Percentiles rank a stretch among this genome's conserved stretches.
Conservation (phyloP, 129 eudicot genomes). For the Flaveria linearis region DNA sequence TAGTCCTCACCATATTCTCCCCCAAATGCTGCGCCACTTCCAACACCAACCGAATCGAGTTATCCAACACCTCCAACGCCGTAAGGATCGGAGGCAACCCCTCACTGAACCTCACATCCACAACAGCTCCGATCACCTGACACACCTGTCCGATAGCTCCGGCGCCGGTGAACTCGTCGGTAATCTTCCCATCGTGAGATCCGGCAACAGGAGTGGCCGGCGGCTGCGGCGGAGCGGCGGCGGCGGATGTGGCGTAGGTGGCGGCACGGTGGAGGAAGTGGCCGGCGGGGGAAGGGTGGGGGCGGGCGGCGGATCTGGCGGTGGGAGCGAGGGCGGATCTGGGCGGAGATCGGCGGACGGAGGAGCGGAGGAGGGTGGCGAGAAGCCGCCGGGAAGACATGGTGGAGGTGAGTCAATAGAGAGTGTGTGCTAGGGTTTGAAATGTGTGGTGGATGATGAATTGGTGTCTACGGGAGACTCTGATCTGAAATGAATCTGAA, state of each 20-base stretch:
- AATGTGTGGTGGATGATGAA: constrained; percentile 25
- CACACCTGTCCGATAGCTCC: constrained; percentile 63
- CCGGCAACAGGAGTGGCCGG: constrained; percentile 11
- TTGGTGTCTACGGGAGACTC: constrained; percentile 22
- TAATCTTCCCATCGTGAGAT: constrained; percentile 43
- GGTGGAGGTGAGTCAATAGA: constrained; percentile 13
- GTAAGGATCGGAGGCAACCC: constrained; percentile 94
- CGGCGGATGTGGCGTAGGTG: constrained; percentile 31
- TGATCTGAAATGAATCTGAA: constrained; percentile 20
- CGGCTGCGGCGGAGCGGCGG: constrained; percentile 26
- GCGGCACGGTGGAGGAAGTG: constrained; percentile 30
- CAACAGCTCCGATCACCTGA: constrained; percentile 98
- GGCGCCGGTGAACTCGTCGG: constrained; percentile 48
- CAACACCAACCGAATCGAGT: constrained; percentile 66
- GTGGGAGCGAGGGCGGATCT: constrained; percentile 24
- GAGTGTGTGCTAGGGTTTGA: constrained; percentile 36
- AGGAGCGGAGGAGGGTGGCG: constrained; percentile 39
- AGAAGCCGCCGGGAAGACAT: constrained; percentile 37
- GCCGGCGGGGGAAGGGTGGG: constrained; percentile 28
- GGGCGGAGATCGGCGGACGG: constrained; percentile 33
- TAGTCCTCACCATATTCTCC: constrained; percentile 80
- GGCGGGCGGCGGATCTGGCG: constrained; percentile 12
- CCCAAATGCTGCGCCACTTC: constrained; percentile 98
- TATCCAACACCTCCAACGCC: constrained; percentile 79
- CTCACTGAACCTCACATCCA: constrained; percentile 72